A percentile compares a stretch with the other conserved stretches of the same genome.
These are phyloP conservation scores for Fragilaria crotonensis DNA, from an alignment of 108 stramenopile genomes.

Conservation along the genomic window DNA sequence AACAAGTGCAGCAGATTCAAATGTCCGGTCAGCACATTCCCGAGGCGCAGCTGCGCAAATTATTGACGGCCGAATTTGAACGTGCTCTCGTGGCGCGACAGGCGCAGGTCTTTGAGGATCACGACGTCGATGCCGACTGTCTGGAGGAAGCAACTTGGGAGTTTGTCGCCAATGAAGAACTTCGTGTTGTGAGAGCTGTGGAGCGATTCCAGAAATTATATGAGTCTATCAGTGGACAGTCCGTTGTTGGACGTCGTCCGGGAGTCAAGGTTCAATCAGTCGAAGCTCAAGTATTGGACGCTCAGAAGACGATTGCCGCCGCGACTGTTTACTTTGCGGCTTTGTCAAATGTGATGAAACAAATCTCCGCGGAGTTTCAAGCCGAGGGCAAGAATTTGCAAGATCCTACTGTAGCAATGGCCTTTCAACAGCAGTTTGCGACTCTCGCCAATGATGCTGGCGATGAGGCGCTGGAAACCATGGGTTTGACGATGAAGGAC, in stretches of 20 bases:
- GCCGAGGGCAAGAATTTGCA: conserved; percentile 57
- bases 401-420: conserved; percentile 53
- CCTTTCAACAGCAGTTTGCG: conserved; percentile 73
- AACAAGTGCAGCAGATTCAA: conserved; percentile 81
- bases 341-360: conserved; percentile 62
- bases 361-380: conserved; percentile 48
- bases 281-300: conserved; percentile 38
- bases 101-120: conserved; percentile 56
- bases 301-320: conserved; percentile 57
- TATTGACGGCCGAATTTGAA: conserved; percentile 72
- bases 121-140: conserved; percentile 83
- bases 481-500: conserved; percentile 49
- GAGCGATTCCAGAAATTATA: conserved; percentile 84
- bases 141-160: conserved; percentile 88
- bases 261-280: conserved; percentile 14
- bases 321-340: conserved; percentile 75
- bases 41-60: conserved; percentile 58
- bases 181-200: conserved; percentile 65
- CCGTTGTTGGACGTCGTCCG: conserved; percentile 59
- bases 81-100: conserved; percentile 58
- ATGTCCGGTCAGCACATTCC: conserved; percentile 81
- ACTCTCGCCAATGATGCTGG: conserved; percentile 69
- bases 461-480: conserved; percentile 48
- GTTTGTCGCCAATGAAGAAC: conserved; percentile 51
- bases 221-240: conserved; percentile 74